phyloP scores from a whole-genome alignment of 2,329 filamentous ascomycete species.

The Escovopsis sp. region DNA sequence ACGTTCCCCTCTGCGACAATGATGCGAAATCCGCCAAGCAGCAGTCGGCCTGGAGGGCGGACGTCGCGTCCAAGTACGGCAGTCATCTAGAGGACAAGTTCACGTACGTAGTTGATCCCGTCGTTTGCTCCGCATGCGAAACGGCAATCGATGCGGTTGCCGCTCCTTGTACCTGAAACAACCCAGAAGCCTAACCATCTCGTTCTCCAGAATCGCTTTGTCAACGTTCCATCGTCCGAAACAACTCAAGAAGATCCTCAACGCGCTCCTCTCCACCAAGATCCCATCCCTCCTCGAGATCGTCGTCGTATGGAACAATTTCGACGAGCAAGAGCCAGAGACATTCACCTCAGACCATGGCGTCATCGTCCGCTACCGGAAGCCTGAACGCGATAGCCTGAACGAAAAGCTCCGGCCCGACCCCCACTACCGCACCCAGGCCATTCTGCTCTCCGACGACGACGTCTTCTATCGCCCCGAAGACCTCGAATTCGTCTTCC shows the following conservation, averaged over 20 bases:
- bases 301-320: constrained; percentile 25
- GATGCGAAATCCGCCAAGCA: no score
- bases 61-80: constrained; percentile 11
- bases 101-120: constrained; percentile 12
- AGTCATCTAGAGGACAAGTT: constrained; percentile 17
- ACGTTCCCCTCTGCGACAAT: no score
- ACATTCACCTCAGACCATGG: constrained; percentile 16
- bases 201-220: constrained; percentile 19
- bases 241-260: constrained; percentile 19
- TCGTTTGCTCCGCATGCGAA: no score
- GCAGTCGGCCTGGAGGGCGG: constrained; percentile 1
- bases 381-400: constrained; percentile 19
- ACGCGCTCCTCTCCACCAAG: constrained; percentile 12
- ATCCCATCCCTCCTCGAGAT: constrained; percentile 24
- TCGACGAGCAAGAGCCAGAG: constrained; percentile 15
- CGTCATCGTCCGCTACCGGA: constrained; percentile 20
- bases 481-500: constrained; percentile 27
- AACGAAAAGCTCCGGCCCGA: constrained; percentile 25
- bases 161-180: not conserved
- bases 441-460: constrained; percentile 25
- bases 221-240: constrained; percentile 23
- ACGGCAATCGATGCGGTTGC: not conserved
- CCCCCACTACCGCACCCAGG: constrained; percentile 21
- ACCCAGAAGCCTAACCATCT: not conserved
- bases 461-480: constrained; percentile 24